Evolutionary conservation across 495 filamentous ascomycete genomes (phyloP).

Genomic region (Lophium mytilinum): DNA sequence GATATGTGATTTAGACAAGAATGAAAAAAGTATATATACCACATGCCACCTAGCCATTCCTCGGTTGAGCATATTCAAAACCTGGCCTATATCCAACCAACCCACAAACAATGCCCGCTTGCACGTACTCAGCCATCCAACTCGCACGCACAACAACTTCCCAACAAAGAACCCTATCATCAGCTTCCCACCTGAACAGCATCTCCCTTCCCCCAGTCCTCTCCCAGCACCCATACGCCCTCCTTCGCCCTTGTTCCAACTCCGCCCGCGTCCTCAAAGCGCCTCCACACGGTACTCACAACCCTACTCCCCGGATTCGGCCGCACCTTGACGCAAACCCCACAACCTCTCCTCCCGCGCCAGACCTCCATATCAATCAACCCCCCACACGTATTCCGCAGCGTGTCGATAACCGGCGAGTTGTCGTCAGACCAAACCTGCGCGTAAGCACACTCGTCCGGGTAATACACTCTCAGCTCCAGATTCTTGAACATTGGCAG

Average conservation of each 20-base stretch:
- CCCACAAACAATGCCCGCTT: too few relatives aligned
- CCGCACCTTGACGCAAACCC: slow-evolving; percentile 17
- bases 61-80: too few relatives aligned
- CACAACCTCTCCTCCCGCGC: slow-evolving; percentile 22
- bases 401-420: slow-evolving; percentile 18
- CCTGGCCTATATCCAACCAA: too few relatives aligned
- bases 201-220: too few relatives aligned
- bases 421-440: slow-evolving; percentile 26
- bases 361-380: slow-evolving; percentile 27
- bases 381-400: slow-evolving; percentile 23
- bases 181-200: too few relatives aligned
- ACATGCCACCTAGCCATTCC: too few relatives aligned
- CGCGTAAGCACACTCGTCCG: slow-evolving; percentile 20
- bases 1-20: too few relatives aligned
- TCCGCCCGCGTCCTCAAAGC: slow-evolving; percentile 11
- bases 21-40: too few relatives aligned
- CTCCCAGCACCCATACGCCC: too few relatives aligned
- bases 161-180: too few relatives aligned
- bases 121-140: too few relatives aligned
- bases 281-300: slow-evolving; percentile 26
- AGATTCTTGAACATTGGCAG: slow-evolving; percentile 12
- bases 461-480: slow-evolving; percentile 26
- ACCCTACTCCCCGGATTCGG: slow-evolving; percentile 8
- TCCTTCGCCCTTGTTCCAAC: neutral
- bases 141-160: too few relatives aligned